Base-by-base conservation (phyloP, 2,329 filamentous ascomycete genomes). In the Aspergillus awamori region DNA sequence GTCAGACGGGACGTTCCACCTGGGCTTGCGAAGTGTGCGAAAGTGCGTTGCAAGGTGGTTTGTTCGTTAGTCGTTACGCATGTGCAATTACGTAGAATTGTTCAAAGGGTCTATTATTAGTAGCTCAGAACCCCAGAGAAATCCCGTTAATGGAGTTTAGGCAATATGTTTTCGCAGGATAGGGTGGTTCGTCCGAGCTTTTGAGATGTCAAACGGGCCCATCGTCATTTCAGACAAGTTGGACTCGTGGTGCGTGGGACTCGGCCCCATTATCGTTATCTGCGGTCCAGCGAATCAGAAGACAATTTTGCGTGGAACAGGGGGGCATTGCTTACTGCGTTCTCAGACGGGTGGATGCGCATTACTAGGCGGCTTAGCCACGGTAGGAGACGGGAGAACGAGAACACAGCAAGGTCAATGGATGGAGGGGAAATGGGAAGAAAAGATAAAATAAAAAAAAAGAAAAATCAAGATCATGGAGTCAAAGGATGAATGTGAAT, bases 261-360 rank as follows among this genome's bases (percentile, higher is more conserved):
- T 51, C 52, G 59, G 53, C 59, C 56, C 41, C 58, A 63, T 57
- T 13, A 53, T 57, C 15, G 52, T 47, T 58, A 47, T 41, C 45
- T 54, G 28, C 43, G 52, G 61, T 49, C 43, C 26, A 36, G 53
- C 61, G 54, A 63, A 63, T 63, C 58, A 63, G 51, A 45, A 22
- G 54, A 30, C 15, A 8, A 5, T 22, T n/a, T 45, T 5, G 8
- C 43, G 53, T 59, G 47, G 52, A 39, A 56, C 53, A 55, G 53
- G 26, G 57, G 36, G 57, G 36, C 38, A 45, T 53, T 54, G 30
- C 57, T 59, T 41, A 30, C 49, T 38, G 48, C 48, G 39, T 22
- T 33, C 33, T 20, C 41, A 33, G 11, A 36, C 26, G 22, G n/a
- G 51, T 53, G 51, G 51, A 41, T 33, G 33, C 17, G 22, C 22